Base-by-base conservation (phyloP, 768 basidiomycete genomes). In the Tephrocybe sp. region DNA sequence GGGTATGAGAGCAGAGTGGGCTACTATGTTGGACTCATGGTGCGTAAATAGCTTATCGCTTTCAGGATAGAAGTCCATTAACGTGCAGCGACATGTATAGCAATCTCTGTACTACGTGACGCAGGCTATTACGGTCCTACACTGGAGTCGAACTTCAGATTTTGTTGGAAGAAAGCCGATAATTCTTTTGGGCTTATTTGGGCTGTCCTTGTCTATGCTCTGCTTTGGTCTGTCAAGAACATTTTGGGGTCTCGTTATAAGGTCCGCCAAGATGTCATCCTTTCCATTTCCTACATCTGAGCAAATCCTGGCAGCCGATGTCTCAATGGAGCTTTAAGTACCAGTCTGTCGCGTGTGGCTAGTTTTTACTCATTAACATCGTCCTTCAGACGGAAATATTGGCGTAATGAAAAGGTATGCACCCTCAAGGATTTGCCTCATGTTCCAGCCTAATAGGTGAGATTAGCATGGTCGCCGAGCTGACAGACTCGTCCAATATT, bases 11-110 rank as follows among this genome's bases (percentile, higher is more conserved):
- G 77, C 2, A 72, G 75, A 55, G 85, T 91, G 16, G 89, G 87
- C 39, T 85, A 87, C 63, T 92, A 90, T 68, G 87, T 88, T 48
- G 89, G 89, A 16, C 59, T 89, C 10, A 71, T 92, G 79, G 89
- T 87, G 34, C 34, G 76, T 64, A 31, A 13, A 14, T 32, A 30
- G 26, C 26, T 26, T 26, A 7, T 8, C 14, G 23, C 13, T 33
- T 42, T 17, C 10, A 22, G 33, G 34, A 16, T 16, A 5, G n/a
- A 22, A 23, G 35, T 4, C 4, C 38, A 34, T 43, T 48, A 26
- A 20, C 38, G 48, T 32, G 20, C 32, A 48, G 17, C 33, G 62
- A 39, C 57, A 43, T 22, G 30, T 36, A 4, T 53, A 91, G 89
- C 82, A 88, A 75, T 90, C 89, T 0, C 60, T 88, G 12, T 91